Evolutionary conservation across 1,284 basidiomycete genomes (phyloP).

Genomic region (Stygiomarasmius scandens): DNA sequence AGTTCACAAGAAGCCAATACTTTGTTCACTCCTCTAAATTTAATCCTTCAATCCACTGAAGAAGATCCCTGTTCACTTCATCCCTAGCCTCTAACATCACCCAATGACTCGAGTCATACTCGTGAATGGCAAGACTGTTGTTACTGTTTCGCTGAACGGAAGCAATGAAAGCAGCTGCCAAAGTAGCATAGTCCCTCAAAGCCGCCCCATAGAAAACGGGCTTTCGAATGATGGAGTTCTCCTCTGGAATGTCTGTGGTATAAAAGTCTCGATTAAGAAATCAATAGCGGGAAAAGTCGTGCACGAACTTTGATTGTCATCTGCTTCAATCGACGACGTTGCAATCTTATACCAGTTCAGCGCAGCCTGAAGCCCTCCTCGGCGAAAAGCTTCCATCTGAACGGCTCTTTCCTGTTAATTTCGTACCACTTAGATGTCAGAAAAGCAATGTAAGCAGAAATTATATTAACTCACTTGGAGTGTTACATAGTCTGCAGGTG

Average conservation of each 20-base stretch:
- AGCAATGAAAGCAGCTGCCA: too few relatives aligned
- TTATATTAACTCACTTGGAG: too few relatives aligned
- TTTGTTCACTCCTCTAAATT: background rate
- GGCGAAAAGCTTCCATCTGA: constrained; percentile 24
- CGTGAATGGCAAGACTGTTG: constrained; percentile 20
- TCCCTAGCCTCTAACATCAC: constrained; percentile 28
- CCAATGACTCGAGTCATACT: constrained; percentile 38
- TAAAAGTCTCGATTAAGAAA: too few relatives aligned
- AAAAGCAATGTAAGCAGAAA: too few relatives aligned
- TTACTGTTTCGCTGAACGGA: too few relatives aligned
- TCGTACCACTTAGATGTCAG: too few relatives aligned
- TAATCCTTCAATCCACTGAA: constrained; percentile 28
- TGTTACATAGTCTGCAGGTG: constrained; percentile 16
- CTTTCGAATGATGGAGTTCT: too few relatives aligned
- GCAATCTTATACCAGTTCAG: constrained; percentile 11
- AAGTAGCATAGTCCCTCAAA: too few relatives aligned
- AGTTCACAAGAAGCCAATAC: background rate
- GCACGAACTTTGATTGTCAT: constrained; percentile 23
- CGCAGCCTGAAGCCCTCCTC: constrained; percentile 15
- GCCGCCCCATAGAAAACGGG: too few relatives aligned
- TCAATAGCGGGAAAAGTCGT: too few relatives aligned
- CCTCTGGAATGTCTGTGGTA: too few relatives aligned
- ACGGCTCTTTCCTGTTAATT: constrained; percentile 30
- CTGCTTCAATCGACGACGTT: background rate
- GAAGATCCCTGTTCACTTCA: constrained; percentile 31